A percentile compares a stretch with the other conserved stretches of the same genome.
phyloP scores from a whole-genome alignment of 768 basidiomycete genomes.

The Serendipita sp. region DNA sequence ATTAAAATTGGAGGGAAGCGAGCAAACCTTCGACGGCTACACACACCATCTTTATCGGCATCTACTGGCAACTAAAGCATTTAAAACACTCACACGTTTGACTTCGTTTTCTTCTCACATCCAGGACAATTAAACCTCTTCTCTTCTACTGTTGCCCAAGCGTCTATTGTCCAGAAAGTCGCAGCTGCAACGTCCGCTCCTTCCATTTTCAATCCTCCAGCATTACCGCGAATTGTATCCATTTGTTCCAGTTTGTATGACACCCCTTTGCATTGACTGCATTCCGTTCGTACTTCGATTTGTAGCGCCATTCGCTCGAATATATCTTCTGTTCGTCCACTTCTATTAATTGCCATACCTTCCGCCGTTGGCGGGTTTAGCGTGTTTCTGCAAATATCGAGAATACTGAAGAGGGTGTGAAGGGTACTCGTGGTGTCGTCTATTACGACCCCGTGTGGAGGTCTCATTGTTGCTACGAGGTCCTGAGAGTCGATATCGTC shows the following conservation, averaged over 20 bases:
- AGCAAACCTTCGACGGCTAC: neutral
- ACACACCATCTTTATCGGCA: neutral
- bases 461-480: neutral
- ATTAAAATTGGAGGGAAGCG: neutral
- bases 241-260: neutral
- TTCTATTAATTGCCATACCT: neutral
- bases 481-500: neutral
- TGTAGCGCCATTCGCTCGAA: neutral
- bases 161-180: neutral
- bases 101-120: neutral
- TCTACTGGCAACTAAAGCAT: neutral
- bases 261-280: conserved; percentile 1
- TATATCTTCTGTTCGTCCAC: neutral
- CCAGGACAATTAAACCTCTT: neutral
- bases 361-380: neutral
- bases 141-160: neutral
- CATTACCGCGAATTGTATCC: neutral
- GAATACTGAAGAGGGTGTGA: neutral
- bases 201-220: neutral
- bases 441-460: neutral
- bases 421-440: neutral
- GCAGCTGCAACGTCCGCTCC: neutral
- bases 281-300: neutral
- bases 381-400: neutral
- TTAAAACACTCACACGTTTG: neutral